Conservation (phyloP, 2,329 filamentous ascomycete genomes). For the Zymoseptoria ardabiliae region DNA sequence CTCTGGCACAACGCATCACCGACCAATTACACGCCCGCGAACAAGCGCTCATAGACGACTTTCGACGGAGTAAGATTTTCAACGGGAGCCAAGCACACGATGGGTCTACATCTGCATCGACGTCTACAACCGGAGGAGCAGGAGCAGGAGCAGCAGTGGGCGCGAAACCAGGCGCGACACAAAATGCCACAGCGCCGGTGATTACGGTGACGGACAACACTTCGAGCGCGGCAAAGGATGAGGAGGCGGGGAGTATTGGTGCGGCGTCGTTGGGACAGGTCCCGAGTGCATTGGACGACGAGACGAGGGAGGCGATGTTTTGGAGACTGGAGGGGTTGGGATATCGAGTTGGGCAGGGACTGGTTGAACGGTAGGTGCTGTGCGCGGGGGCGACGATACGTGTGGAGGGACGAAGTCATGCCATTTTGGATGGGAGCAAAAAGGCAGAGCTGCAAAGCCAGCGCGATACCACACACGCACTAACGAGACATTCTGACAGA, state of each 20-base stretch:
- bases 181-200: constrained; percentile 10
- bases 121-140: constrained; percentile 16
- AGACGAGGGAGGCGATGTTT: constrained; percentile 76
- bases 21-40: constrained; percentile 57
- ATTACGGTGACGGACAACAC: constrained; percentile 13
- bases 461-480: too few species aligned
- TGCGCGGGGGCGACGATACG: neutral
- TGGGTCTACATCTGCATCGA: constrained; percentile 15
- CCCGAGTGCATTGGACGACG: constrained; percentile 51
- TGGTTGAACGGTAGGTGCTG: constrained; percentile 75
- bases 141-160: constrained; percentile 2
- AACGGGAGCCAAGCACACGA: constrained; percentile 6
- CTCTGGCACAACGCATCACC: constrained; percentile 81
- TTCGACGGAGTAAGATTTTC: constrained; percentile 24
- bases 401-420: neutral
- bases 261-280: constrained; percentile 7
- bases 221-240: constrained; percentile 4
- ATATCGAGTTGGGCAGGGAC: constrained; percentile 84
- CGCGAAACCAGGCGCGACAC: constrained; percentile 2
- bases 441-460: neutral
- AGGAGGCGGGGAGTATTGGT: neutral
- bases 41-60: constrained; percentile 33
- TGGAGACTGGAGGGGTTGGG: constrained; percentile 76
- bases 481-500: too few species aligned
- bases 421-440: neutral